phyloP scores from a whole-genome alignment of 2,329 filamentous ascomycete genomes.

The Aureobasidium lini region DNA sequence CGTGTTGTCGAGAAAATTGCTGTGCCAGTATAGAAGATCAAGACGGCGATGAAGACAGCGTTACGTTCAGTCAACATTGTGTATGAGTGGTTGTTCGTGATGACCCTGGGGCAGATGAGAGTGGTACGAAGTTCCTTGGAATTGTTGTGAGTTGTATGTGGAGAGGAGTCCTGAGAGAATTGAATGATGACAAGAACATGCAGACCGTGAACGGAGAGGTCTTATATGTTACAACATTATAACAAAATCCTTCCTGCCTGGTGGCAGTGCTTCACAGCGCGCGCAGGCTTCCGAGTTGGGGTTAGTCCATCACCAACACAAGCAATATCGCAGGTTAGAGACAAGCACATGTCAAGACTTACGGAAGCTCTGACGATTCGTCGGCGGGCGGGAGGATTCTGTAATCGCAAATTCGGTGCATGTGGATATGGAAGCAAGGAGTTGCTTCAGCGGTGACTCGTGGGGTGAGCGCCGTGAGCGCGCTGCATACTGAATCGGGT shows the following conservation, averaged over 20 bases:
- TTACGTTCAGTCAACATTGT: conserved; percentile 13
- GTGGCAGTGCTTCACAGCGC: not conserved
- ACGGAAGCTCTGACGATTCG: no score
- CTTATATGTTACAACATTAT: not conserved
- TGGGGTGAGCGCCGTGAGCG: not conserved
- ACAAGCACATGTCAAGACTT: not conserved
- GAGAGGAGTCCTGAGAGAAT: not conserved
- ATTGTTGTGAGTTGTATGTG: no score
- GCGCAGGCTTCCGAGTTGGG: not conserved
- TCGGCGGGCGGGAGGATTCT: no score
- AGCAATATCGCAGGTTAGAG: not conserved
- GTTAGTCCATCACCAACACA: not conserved
- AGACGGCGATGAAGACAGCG: conserved; percentile 21
- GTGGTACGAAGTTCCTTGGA: no score
- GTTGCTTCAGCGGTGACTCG: not conserved
- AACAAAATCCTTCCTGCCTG: not conserved
- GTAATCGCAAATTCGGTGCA: no score
- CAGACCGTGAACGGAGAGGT: not conserved
- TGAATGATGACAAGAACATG: not conserved
- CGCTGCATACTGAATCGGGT: not conserved
- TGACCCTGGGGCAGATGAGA: not conserved
- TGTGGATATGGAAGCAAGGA: not conserved
- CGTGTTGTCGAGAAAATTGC: not conserved
- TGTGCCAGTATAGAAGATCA: conserved; percentile 21
- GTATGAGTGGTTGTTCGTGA: not conserved